Evolutionary conservation across 129 eudicot species (phyloP), one percentile per base, ranked within the genome.

Genomic region (Kitagawia praeruptora): DNA sequence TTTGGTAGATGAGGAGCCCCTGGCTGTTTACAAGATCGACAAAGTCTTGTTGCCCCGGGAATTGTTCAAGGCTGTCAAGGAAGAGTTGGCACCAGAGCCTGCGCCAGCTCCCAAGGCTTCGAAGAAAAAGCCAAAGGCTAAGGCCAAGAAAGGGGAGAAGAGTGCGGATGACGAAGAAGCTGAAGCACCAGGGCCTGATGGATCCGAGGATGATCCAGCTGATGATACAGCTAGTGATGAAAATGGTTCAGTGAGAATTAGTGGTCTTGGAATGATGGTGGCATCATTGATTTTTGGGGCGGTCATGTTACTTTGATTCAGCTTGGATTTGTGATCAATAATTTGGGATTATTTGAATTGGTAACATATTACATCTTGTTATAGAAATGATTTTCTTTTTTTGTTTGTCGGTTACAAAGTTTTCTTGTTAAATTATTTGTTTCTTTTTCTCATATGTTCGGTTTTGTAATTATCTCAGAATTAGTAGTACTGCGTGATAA

Each of bases 111-210:
- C 98, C 1, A 89, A 88, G 67, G 84, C 87, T 1, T 18, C 69
- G 5, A 61, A 69, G 41, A 69, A 69, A 27, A 69, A 69, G 74
- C 86, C 93, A 19, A 81, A 81, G 80, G 73, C 83, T 53, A 54
- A 54, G 63, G 69, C 69, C 69, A 85, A 82, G 74, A 73, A 74
- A 53, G 87, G 87, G 31, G 54, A 77, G 25, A 76, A 78, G 66
- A 80, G 81, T 74, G 23, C 11, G 11, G 42, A 58, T 1, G 81
- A 75, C 56, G 31, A 80, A 0, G 91, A 75, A 0, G 91, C 93
- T 13, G 91, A 70, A 8, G 96, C 89, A 14, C 96, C 98, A 0
- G 95, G 84, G 5, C 90, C 98, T 4, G 90, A 72, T 66, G 77
- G 23, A 12, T 77, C 86, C 3, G 90, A 79, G 2, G 85, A 87